Base-by-base conservation (phyloP, 2,329 filamentous ascomycete genomes). In the Cadophora sp. region DNA sequence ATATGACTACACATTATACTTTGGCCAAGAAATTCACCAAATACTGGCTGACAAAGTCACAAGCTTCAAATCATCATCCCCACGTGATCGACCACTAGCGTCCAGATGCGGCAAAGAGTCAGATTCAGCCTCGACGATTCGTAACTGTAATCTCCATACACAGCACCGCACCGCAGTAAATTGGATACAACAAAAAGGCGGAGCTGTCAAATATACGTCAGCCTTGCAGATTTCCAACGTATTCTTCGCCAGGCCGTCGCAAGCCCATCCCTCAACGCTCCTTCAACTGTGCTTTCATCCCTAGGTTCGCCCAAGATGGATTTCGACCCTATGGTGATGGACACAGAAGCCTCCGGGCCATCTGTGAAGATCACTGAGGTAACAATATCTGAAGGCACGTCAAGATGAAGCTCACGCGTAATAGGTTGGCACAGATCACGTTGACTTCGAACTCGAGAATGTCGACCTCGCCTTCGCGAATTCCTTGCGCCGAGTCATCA, bases 381-480 rank as follows among this genome's bases (percentile, higher is more conserved):
- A 72, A 71, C 24, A 30, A 43, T 41, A 62, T 66, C 51, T 58
- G 43, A 39, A 41, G 22, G 22, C 60, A 11, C 27, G 39, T 50
- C 48, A 62, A 45, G 43, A 24, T 65, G n/a, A 67, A 66, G 59
- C 74, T 77, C 65, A 75, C 68, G 62, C 69, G 66, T 66, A 66
- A 68, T 73, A 97, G 93, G 92, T 92, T 71, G 92, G 94, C 77
- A 83, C 83, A 70, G 88, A 89, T 74, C 90, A 92, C 76, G 94
- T 97, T 79, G 91, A 97, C 81, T 98, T 98, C 83, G 90, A 96
- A 80, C 88, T 99, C 66, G 91, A 88, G 76, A 93, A 93, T 78
- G 92, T 95, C 75, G 93, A 97, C 78, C 89, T 97, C 67, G 87
- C 94, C 70, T 93, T 97, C 75, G 95, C 95, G 75, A 99, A 99